Evolutionary conservation across 2,329 filamentous ascomycete species (phyloP).

Genomic region (Curvularia eragrostidis): DNA sequence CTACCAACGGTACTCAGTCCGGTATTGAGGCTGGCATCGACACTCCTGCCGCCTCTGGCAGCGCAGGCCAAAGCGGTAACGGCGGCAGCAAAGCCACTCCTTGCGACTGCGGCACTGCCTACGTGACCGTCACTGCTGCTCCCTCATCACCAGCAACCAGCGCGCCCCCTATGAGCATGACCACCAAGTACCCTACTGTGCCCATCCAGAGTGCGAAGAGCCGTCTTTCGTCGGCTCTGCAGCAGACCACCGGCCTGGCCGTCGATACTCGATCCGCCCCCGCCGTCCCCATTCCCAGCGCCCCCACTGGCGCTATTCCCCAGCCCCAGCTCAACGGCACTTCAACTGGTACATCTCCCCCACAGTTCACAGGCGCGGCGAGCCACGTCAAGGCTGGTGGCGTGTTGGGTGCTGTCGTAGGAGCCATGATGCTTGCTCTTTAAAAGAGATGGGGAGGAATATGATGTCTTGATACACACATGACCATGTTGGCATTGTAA

Average conservation of each 20-base stretch:
- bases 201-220: constrained; percentile 21
- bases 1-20: constrained; percentile 38
- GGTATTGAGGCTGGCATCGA: constrained; percentile 35
- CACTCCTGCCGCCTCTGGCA: constrained; percentile 27
- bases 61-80: constrained; percentile 1
- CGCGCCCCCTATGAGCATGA: constrained; percentile 23
- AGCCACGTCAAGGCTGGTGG: constrained; percentile 31
- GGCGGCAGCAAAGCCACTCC: constrained; percentile 16
- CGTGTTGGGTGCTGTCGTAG: constrained; percentile 32
- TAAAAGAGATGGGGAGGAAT: constrained; percentile 15
- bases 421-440: constrained; percentile 35
- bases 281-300: constrained; percentile 27
- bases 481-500: too few relatives aligned
- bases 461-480: too few relatives aligned
- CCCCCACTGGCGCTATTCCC: constrained; percentile 31
- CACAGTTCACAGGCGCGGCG: constrained; percentile 41
- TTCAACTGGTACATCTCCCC: constrained; percentile 24
- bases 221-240: constrained; percentile 27
- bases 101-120: constrained; percentile 38
- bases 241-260: constrained; percentile 27
- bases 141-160: constrained; percentile 31
- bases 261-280: constrained; percentile 40
- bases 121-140: constrained; percentile 39
- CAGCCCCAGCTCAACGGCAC: constrained; percentile 31
- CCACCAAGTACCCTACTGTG: constrained; percentile 21